phyloP scores from a whole-genome alignment of 202 grass and related monocot genomes.

The Schoenoplectus triqueter region DNA sequence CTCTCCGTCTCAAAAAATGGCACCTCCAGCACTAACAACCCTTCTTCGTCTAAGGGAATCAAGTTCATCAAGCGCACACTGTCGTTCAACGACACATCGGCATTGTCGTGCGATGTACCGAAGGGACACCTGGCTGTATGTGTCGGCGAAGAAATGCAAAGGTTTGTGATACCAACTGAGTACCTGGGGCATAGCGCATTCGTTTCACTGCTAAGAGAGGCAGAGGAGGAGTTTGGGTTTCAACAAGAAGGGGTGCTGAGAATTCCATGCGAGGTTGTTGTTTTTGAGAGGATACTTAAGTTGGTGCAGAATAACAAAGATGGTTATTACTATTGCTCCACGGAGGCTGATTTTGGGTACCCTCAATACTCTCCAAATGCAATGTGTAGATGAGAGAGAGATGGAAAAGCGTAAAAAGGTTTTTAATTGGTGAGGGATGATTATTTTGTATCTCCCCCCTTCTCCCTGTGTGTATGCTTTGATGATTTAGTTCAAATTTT shows the following conservation, averaged over 20 bases:
- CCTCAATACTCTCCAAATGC: slow-evolving; percentile 26
- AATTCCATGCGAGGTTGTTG: slow-evolving; percentile 79
- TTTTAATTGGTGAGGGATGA: slow-evolving; percentile 14
- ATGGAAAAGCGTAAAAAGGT: slow-evolving; percentile 17
- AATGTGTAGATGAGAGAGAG: slow-evolving; percentile 46
- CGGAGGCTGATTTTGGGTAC: slow-evolving; percentile 40
- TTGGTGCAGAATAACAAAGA: slow-evolving; percentile 78
- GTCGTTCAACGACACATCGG: slow-evolving; percentile 61
- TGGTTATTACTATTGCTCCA: slow-evolving; percentile 54
- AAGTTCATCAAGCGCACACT: slow-evolving; percentile 92
- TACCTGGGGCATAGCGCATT: slow-evolving; percentile 79
- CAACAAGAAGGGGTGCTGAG: slow-evolving; percentile 88
- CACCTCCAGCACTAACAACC: slow-evolving; percentile 11
- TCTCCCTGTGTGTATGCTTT: slow-evolving; percentile 37
- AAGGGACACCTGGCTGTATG: slow-evolving; percentile 86
- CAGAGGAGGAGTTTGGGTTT: slow-evolving; percentile 97
- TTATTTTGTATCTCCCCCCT: slow-evolving; percentile 15
- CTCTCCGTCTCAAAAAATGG: slow-evolving; percentile 67
- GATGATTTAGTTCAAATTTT: slow-evolving; percentile 29
- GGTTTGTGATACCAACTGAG: slow-evolving; percentile 93
- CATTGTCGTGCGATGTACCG: slow-evolving; percentile 47
- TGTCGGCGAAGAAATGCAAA: slow-evolving; percentile 67
- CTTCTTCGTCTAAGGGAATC: slow-evolving; percentile 70
- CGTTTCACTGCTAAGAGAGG: slow-evolving; percentile 70
- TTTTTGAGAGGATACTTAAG: slow-evolving; percentile 72